Percentiles rank a stretch among this genome's conserved stretches.
These are phyloP conservation scores for Fusarium circinatum DNA, from an alignment of 2,329 filamentous ascomycete species.

Conservation along the genomic window DNA sequence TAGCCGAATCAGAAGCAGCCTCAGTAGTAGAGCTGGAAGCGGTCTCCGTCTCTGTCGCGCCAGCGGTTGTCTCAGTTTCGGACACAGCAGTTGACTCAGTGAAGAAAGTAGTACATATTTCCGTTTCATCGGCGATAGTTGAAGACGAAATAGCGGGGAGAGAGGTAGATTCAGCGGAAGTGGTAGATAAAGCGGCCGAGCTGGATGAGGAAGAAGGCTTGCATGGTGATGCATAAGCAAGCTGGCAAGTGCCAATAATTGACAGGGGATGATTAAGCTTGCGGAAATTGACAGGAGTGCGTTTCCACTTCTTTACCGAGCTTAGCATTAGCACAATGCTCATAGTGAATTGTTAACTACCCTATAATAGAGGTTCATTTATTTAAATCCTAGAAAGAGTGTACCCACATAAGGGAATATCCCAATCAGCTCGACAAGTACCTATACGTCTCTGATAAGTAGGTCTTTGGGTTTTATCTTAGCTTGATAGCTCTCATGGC, in stretches of 20 bases:
- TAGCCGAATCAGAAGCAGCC: not conserved
- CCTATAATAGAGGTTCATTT: not conserved
- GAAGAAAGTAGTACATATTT: not conserved
- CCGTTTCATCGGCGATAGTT: not conserved
- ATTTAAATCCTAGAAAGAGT: not conserved
- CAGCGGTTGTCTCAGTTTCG: not conserved
- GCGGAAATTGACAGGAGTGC: not conserved
- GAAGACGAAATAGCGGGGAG: rapidly evolving
- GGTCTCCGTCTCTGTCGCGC: too few relatives aligned
- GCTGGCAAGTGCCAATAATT: not conserved
- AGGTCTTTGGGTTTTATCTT: too few relatives aligned
- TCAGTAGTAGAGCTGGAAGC: not conserved
- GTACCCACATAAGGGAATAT: rapidly evolving
- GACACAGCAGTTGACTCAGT: not conserved
- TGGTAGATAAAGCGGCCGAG: not conserved
- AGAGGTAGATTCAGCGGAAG: not conserved
- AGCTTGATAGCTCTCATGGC: too few relatives aligned
- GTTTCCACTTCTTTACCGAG: not conserved
- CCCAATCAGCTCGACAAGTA: too few relatives aligned
- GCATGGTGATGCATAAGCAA: not conserved
- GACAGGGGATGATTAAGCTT: not conserved
- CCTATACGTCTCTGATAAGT: too few relatives aligned
- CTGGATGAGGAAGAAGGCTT: not conserved
- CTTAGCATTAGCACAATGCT: not conserved
- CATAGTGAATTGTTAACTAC: not conserved